These are phyloP conservation scores for Wickerhamiella occidentalis DNA, from an alignment of 805 yeast genomes.

Conservation along the genomic window DNA sequence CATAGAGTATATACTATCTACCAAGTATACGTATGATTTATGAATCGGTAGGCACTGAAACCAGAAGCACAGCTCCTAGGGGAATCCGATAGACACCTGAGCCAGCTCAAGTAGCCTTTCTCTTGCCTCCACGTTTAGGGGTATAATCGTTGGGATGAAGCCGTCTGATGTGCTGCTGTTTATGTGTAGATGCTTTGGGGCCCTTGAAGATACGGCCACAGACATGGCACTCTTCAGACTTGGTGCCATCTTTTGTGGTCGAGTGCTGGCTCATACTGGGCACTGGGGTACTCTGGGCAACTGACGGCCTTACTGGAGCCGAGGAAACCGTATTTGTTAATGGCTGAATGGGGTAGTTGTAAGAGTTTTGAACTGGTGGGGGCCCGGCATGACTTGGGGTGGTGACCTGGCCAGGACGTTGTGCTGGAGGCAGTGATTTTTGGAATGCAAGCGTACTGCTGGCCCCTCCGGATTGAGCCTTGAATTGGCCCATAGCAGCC, in stretches of 20 bases:
- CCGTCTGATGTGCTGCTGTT: constrained; percentile 38
- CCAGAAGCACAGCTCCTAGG: constrained; percentile 1
- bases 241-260: constrained; percentile 12
- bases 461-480: constrained; percentile 9
- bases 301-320: constrained; percentile 1
- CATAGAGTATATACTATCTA: too few species aligned
- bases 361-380: constrained; percentile 8
- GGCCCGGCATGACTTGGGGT: constrained; percentile 8
- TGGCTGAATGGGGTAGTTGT: constrained; percentile 11
- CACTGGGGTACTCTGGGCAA: neutral
- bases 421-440: constrained; percentile 6
- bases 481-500: constrained; percentile 19
- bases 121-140: constrained; percentile 37
- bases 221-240: constrained; percentile 32
- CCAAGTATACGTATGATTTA: too few species aligned
- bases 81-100: too few species aligned
- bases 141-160: constrained; percentile 36
- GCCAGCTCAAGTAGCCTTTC: constrained; percentile 15
- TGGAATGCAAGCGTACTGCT: neutral
- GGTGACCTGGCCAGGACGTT: constrained; percentile 9
- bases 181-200: constrained; percentile 37
- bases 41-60: too few species aligned
- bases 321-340: neutral
- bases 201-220: constrained; percentile 37
- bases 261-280: constrained; percentile 9